Evolutionary conservation across 148 eudicot genomes (phyloP).

Genomic region (Fallopia convolvulus): DNA sequence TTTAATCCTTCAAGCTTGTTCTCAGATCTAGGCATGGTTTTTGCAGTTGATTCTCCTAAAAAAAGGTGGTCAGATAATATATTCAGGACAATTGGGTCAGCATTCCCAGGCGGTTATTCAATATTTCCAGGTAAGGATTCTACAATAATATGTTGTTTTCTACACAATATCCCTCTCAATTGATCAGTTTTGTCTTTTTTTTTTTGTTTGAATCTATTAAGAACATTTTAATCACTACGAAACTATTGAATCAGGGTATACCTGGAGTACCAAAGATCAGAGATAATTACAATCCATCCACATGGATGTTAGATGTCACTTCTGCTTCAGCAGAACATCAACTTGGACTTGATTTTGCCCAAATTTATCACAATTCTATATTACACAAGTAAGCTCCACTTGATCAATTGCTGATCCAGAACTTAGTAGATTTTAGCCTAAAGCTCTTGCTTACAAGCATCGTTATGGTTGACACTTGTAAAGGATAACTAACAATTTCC

Average conservation of each 20-base stretch:
- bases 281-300: conserved; percentile 60
- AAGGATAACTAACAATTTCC: neutral
- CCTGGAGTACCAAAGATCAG: conserved; percentile 37
- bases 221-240: neutral
- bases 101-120: conserved; percentile 51
- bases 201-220: neutral
- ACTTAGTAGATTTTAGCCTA: too few species aligned
- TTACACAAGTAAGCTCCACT: conserved; percentile 46
- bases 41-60: conserved; percentile 65
- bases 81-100: conserved; percentile 71
- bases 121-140: conserved; percentile 55
- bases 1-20: neutral
- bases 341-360: conserved; percentile 33
- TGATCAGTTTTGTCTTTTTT: neutral
- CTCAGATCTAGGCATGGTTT: neutral
- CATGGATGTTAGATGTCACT: conserved; percentile 61
- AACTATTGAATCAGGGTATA: conserved; percentile 22
- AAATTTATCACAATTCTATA: conserved; percentile 39
- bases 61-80: conserved; percentile 59
- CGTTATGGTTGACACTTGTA: neutral
- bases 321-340: conserved; percentile 33
- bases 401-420: neutral
- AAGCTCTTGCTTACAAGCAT: neutral
- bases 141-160: neutral
- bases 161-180: neutral